Conservation (phyloP, 192 early-diverging fungal species). For the Dissophora ornata region DNA sequence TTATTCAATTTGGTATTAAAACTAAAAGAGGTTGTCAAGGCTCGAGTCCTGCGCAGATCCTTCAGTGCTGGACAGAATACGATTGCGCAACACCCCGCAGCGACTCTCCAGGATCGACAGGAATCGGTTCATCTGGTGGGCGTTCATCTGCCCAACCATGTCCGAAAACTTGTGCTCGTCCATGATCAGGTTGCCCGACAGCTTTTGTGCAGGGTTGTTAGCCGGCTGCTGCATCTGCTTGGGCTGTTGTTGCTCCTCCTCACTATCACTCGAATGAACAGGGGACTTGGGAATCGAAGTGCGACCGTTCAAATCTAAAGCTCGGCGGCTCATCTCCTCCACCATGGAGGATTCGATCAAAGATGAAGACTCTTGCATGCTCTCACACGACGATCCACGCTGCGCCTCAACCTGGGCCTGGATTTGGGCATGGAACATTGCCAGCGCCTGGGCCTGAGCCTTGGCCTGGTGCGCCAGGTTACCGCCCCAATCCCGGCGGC, state of each 20-base stretch:
- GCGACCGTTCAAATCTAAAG: slow-evolving; percentile 15
- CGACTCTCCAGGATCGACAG: slow-evolving; percentile 64
- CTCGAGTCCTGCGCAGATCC: slow-evolving; percentile 24
- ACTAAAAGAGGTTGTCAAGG: slow-evolving; percentile 30
- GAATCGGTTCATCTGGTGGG: slow-evolving; percentile 64
- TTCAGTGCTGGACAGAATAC: slow-evolving; percentile 35
- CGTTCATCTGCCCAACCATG: slow-evolving; percentile 60
- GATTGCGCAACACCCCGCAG: slow-evolving; percentile 57
- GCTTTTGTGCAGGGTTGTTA: slow-evolving; percentile 5
- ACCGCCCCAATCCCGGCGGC: slow-evolving; percentile 65
- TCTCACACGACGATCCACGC: not conserved
- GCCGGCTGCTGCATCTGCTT: too few species aligned
- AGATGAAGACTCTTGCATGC: not conserved
- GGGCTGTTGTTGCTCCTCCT: slow-evolving; percentile 25
- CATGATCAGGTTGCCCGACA: slow-evolving; percentile 48
- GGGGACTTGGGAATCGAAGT: not conserved
- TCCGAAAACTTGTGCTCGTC: slow-evolving; percentile 56
- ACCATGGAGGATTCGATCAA: slow-evolving; percentile 28
- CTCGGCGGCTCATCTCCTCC: slow-evolving; percentile 30
- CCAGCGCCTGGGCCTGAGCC: slow-evolving; percentile 45
- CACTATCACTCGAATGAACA: slow-evolving; percentile 28
- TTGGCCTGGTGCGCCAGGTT: slow-evolving; percentile 52
- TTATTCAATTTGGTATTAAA: not conserved
- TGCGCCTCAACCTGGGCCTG: slow-evolving; percentile 43
- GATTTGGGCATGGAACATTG: slow-evolving; percentile 42